A percentile compares a stretch with the other conserved stretches of the same genome.
Evolutionary conservation across 306 rosid species (phyloP).

Genomic region (Vigna trinervia): DNA sequence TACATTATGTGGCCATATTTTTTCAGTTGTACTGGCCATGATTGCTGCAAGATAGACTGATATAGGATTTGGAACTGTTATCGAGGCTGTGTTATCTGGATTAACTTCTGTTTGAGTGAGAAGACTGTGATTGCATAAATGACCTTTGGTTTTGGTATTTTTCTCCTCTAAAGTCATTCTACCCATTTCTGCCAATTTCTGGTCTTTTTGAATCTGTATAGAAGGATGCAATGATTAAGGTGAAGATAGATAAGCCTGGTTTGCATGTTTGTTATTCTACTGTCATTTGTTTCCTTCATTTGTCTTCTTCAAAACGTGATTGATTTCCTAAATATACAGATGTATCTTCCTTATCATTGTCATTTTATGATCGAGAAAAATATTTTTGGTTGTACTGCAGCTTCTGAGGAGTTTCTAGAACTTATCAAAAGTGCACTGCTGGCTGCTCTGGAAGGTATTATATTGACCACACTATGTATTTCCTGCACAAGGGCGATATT

Average conservation of each 20-base stretch:
- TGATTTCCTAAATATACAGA: slow-evolving; percentile 20
- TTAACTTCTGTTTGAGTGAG: slow-evolving; percentile 30
- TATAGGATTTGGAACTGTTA: slow-evolving; percentile 17
- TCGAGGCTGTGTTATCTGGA: slow-evolving; percentile 18
- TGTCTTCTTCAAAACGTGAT: slow-evolving; percentile 16
- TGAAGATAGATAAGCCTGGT: slow-evolving; percentile 22
- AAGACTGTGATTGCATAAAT: neutral
- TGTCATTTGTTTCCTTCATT: slow-evolving; percentile 6
- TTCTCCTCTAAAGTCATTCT: neutral
- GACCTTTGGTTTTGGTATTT: slow-evolving; percentile 13
- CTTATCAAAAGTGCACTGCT: slow-evolving; percentile 92
- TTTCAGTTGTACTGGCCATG: slow-evolving; percentile 15
- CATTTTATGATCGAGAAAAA: slow-evolving; percentile 30
- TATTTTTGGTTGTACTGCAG: slow-evolving; percentile 59
- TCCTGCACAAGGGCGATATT: slow-evolving; percentile 38
- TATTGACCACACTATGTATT: slow-evolving; percentile 39
- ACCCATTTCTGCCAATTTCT: slow-evolving; percentile 4
- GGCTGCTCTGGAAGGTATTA: slow-evolving; percentile 92
- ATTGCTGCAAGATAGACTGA: slow-evolving; percentile 8
- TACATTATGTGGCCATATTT: neutral
- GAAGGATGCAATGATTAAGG: slow-evolving; percentile 38
- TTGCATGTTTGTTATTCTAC: neutral
- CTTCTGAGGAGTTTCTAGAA: slow-evolving; percentile 96
- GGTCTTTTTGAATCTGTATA: slow-evolving; percentile 26
- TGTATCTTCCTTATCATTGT: slow-evolving; percentile 17